Evolutionary conservation across 2,329 filamentous ascomycete genomes (phyloP), one percentile per base, ranked within the genome.

Genomic region (Paracamarosporium sp.): DNA sequence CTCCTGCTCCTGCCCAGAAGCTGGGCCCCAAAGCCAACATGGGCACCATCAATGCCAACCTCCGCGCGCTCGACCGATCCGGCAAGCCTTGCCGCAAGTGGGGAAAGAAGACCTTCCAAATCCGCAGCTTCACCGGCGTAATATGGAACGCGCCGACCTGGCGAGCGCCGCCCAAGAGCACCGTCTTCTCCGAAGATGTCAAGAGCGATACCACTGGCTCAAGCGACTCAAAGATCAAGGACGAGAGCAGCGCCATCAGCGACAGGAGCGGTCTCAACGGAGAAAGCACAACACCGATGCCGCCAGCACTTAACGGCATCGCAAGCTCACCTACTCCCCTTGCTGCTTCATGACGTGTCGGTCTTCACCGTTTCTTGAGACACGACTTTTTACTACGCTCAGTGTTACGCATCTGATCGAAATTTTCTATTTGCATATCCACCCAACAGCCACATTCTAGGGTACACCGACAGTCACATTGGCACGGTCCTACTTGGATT

Each of bases 21-120:
- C 89, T 98, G 25, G 94, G 94, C 3, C 95, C 95, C 66, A 98
- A 97, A 78, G 94, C 94, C 50, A 98, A 97, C 76, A 91, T 94
- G 70, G 95, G 95, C 63, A 94, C 94, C 58, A 99, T 99, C 83
- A 99, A 99, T 74, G 95, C 95, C 53, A 92, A 92, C 51, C 88
- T 99, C 48, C 92, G 95, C 54, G 94, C 95, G 12, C 90, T 99
- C 63, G 95, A 99, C 78, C 89, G 94, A 60, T 90, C 90, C 7
- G 94, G 94, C 65, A 91, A 94, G 71, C 93, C 95, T 9, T 97
- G 93, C 78, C 91, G 94, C 64, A 93, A 89, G 76, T 99, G 95
- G 95, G 84, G 88, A 74, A 91, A 89, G 76, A 92, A 92, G 62
- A 86, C 88, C 55, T 92, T 98, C 74, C 85, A 83, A 47, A 82